Evolutionary conservation across 2,329 filamentous ascomycete species (phyloP).

Genomic region (Colletotrichum brevisporum): DNA sequence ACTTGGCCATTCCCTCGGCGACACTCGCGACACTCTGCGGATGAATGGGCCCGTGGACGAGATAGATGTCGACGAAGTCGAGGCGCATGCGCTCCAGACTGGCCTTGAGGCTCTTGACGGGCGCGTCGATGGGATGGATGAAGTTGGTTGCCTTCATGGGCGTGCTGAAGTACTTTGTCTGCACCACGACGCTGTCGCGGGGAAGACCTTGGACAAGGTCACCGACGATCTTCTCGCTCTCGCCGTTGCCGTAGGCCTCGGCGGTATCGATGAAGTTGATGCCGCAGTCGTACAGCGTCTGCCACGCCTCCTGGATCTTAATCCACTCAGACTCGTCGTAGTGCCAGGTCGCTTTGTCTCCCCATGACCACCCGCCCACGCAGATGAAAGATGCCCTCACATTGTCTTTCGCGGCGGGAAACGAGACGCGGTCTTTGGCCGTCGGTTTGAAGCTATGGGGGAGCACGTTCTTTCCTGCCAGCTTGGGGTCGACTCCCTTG

Average conservation of each 20-base stretch:
- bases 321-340: slow-evolving; percentile 14
- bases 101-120: neutral
- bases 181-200: slow-evolving; percentile 6
- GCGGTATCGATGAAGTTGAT: slow-evolving; percentile 21
- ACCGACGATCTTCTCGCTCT: slow-evolving; percentile 9
- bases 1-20: neutral
- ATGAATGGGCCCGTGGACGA: slow-evolving; percentile 10
- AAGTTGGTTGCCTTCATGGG: slow-evolving; percentile 5
- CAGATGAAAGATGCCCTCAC: slow-evolving; percentile 1
- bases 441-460: neutral
- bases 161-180: slow-evolving; percentile 12
- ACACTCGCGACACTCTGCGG: neutral
- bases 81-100: neutral
- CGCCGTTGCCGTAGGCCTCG: neutral
- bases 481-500: neutral
- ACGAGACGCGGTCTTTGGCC: neutral
- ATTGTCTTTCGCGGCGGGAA: neutral
- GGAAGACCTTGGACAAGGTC: neutral
- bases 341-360: neutral
- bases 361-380: slow-evolving; percentile 14
- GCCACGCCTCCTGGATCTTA: slow-evolving; percentile 10
- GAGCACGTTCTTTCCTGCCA: slow-evolving; percentile 5
- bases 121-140: slow-evolving; percentile 3
- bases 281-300: neutral
- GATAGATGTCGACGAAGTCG: slow-evolving; percentile 14